Base-by-base conservation (phyloP, 2,329 filamentous ascomycete species). In the Fusarium sp. region DNA sequence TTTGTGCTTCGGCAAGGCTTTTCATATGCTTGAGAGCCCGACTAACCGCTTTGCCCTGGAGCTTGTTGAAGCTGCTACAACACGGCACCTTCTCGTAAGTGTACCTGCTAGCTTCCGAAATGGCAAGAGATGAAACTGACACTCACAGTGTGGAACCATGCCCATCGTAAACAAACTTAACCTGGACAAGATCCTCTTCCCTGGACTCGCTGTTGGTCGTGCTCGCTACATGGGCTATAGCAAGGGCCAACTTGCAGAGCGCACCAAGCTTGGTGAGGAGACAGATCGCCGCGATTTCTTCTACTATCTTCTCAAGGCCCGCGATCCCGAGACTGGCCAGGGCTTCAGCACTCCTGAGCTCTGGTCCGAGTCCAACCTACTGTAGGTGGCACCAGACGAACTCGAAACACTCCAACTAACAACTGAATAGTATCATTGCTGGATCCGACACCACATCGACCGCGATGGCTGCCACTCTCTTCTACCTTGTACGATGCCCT, bases 241-340 rank as follows among this genome's bases (percentile, higher is more conserved):
- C 81, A 90, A 91, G 56, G 84, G 86, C 5, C 92, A 93, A 81
- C 87, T 93, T 45, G 87, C 87, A 20, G 89, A 93, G 77, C 88
- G 92, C 30, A 92, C 91, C 55, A 89, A 90, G 69, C 83, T 92
- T 32, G 91, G 91, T 34, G 89, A 90, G 73, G 89, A 89, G 73
- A 90, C 88, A 54, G 90, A 90, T 76, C 91, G 92, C 39, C 90
- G 91, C 64, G 92, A 94, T 79, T 94, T 94, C 84, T 94, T 94
- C 83, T 91, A 93, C 82, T 91, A 94, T 80, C 87, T 94, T 17
- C 87, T 94, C 68, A 91, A 91, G 78, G 92, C 92, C 13, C 88
- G 89, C 44, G 92, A 94, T 74, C 91, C 91, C 18, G 91, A 93
- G 78, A 93, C 91, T 1, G 91, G 91, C 59, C 86, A 88, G 65